These are phyloP conservation scores for Linum tenue DNA, from an alignment of 345 rosid genomes.

Conservation along the genomic window DNA sequence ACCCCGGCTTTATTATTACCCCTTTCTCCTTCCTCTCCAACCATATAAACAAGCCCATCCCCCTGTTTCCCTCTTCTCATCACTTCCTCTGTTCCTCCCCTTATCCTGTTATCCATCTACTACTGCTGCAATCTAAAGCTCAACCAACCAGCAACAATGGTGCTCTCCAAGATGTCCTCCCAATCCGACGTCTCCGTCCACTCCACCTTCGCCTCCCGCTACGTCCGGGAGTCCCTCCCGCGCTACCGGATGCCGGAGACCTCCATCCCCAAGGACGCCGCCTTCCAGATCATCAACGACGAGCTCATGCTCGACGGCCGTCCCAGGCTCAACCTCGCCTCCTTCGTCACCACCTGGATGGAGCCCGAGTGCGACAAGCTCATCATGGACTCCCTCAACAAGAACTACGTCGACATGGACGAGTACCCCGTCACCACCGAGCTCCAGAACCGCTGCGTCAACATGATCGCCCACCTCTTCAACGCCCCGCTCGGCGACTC, in stretches of 20 bases:
- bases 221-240: not conserved
- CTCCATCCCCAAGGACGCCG: not conserved
- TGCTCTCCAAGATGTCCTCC: not conserved
- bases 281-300: slow-evolving; percentile 1
- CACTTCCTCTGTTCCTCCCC: not conserved
- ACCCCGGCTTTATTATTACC: too few species aligned
- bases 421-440: slow-evolving; percentile 1
- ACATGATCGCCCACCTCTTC: slow-evolving; percentile 3
- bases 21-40: too few species aligned
- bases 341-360: not conserved
- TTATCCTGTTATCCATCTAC: not conserved
- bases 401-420: slow-evolving; percentile 1
- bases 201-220: not conserved
- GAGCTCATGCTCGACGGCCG: not conserved
- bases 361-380: slow-evolving; percentile 1
- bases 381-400: slow-evolving; percentile 1
- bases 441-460: slow-evolving; percentile 7
- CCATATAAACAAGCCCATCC: too few species aligned
- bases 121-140: too few species aligned
- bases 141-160: not conserved
- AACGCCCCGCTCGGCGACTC: slow-evolving; percentile 1
- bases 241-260: not conserved
- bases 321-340: not conserved
- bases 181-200: not conserved
- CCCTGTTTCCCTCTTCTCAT: too few species aligned